Base-by-base conservation (phyloP, 768 basidiomycete genomes). In the Ephemerocybe angulata region DNA sequence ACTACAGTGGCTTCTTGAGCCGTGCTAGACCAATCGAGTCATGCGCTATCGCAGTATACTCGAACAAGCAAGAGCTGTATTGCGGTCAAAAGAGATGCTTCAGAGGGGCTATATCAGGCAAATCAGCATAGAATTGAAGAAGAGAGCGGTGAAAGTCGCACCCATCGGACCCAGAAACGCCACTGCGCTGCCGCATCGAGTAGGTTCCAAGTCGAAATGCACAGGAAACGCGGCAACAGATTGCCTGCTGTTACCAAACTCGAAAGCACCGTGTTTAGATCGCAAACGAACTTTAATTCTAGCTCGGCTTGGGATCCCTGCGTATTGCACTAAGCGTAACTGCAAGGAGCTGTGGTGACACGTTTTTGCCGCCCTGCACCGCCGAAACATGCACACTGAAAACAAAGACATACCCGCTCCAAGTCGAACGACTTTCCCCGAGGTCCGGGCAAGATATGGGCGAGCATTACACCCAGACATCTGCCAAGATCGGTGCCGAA, bases 171-270 rank as follows among this genome's bases (percentile, higher is more conserved):
- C 31, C 37, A 55, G 48, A 55, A 30, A 46, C 55, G 55, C 55
- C 55, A 56, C 55, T 31, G 49, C 42, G 17, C 29, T 50, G 21
- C 55, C 55, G 41, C 25, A 30, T 56, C 25, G 17, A 56, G 55
- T 40, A 50, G 41, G 48, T 56, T 56, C 55, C 40, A 51, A 50
- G 54, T 19, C 21, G 30, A 30, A 55, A 44, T 24, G 40, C 28
- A 33, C 24, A 35, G 24, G 55, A 43, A 56, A 56, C 55, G 55
- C 50, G 55, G 55, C 55, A 51, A 50, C 54, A 55, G 29, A 52
- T 51, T 51, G 15, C 49, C 38, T 44, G 55, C 55, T 27, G 33
- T 41, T 43, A 29, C 37, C 40, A 25, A 53, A 53, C 29, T 27
- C 41, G 38, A n/a, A 41, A 51, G 55, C 50, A 56, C 33, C 55